A percentile compares a stretch with the other conserved stretches of the same genome.
These are phyloP conservation scores for Apiospora hydei DNA, from an alignment of 2,329 filamentous ascomycete species.

Conservation along the genomic window DNA sequence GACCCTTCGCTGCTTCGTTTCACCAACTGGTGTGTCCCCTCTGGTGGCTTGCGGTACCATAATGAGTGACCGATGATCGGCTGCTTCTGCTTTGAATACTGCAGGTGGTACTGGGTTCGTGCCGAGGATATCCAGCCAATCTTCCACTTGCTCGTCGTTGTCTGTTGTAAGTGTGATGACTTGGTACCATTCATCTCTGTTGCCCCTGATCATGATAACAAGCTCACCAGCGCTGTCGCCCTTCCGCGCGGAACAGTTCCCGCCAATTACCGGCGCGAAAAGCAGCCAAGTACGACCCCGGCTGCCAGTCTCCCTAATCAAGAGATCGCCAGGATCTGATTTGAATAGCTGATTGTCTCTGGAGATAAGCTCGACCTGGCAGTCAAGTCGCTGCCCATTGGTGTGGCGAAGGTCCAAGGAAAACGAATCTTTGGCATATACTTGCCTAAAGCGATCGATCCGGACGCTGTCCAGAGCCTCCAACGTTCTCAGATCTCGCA, in stretches of 20 bases:
- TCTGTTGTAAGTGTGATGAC: conserved; percentile 79
- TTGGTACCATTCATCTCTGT: conserved; percentile 81
- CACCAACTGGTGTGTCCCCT: conserved; percentile 49
- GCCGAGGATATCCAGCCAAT: conserved; percentile 86
- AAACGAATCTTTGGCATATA: conserved; percentile 90
- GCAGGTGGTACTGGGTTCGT: conserved; percentile 57
- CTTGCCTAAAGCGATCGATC: conserved; percentile 81
- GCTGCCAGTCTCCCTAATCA: conserved; percentile 88
- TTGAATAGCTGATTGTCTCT: conserved; percentile 78
- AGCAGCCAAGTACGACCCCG: conserved; percentile 79
- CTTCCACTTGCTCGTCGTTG: conserved; percentile 76
- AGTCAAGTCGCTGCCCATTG: conserved; percentile 87
- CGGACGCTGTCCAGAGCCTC: conserved; percentile 72
- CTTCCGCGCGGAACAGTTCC: conserved; percentile 78
- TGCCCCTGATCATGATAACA: conserved; percentile 85
- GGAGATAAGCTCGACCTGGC: conserved; percentile 85
- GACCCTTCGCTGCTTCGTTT: conserved; percentile 40
- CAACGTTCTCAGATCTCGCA: conserved; percentile 80
- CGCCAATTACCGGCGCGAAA: conserved; percentile 83
- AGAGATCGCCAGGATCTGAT: conserved; percentile 78
- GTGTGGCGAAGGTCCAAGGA: conserved; percentile 86
- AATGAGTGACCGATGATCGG: conserved; percentile 35
- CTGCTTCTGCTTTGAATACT: conserved; percentile 43
- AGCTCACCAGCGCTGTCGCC: conserved; percentile 76
- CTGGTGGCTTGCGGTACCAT: conserved; percentile 35